Base-by-base conservation (phyloP, 2,329 filamentous ascomycete genomes). In the Torrubiellomyces zombiae region DNA sequence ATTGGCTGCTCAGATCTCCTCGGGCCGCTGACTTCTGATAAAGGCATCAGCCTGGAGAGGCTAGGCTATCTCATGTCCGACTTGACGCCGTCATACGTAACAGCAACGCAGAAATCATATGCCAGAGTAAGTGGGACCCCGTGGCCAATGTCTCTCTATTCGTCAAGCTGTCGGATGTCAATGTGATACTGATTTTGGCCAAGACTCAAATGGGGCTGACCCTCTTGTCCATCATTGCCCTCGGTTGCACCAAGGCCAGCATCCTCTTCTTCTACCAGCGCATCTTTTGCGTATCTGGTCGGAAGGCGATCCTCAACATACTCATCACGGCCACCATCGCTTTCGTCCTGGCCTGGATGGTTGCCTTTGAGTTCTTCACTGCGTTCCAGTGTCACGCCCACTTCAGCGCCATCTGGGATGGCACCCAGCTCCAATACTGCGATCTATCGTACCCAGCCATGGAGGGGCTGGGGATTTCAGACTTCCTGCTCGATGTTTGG, bases 301-400 rank as follows among this genome's bases (percentile, higher is more conserved):
- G 19, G 9, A 28, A 32, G 10, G 24, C 26, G 9, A 24, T 27
- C 7, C 31, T 36, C 16, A 28, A 30, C 11, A 25, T 28, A 9
- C 16, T 26, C 9, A 38, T 24, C 11, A 22, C 24, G 10, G 12
- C 19, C 13, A 27, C 30, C 6, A 25, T 36, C 14, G 19, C 30
- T 15, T 10, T 36, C 6, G 27, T 37, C 6, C 23, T 27, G 9
- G 23, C 32, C 4, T 38, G 36, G 36, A 26, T 34, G 6, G 11
- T 37, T 7, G 23, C 27, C 5, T 37, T 37, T 14, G 28, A 32
- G 18, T 31, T 39, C 25, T 19, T 38, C 2, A 29, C 32, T 4
- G 35, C 28, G 7, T 35, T 39, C 14, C 32, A 39, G 20, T 39
- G 37, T 24, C 31, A 33, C 10, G 34, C 34, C 8, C 35, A 38